Evolutionary conservation across 495 filamentous ascomycete genomes (phyloP).

Genomic region (Penicillium coprophilum): DNA sequence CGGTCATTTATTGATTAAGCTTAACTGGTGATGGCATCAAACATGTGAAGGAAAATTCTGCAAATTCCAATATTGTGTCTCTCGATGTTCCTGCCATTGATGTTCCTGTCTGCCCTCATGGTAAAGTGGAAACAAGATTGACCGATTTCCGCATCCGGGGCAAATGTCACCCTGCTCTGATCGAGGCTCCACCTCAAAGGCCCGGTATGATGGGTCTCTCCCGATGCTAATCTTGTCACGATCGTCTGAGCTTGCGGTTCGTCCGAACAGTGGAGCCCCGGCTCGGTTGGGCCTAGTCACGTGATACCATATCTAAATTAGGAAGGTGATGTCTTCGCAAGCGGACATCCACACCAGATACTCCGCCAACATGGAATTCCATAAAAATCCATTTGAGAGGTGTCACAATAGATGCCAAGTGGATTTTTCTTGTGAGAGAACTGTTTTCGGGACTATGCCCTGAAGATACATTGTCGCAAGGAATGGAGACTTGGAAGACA

Average conservation of each 20-base stretch:
- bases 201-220: not conserved
- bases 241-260: not conserved
- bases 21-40: constrained; percentile 23
- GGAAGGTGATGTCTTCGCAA: constrained; percentile 17
- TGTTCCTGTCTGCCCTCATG: constrained; percentile 19
- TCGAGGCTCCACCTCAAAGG: constrained; percentile 7
- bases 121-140: constrained; percentile 15
- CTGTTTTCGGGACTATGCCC: constrained; percentile 1
- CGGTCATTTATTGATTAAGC: constrained; percentile 17
- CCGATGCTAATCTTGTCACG: not conserved
- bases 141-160: constrained; percentile 29
- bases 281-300: constrained; percentile 11
- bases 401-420: not conserved
- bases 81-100: not conserved
- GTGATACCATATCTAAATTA: constrained; percentile 15
- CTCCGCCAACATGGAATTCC: constrained; percentile 15
- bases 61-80: constrained; percentile 1
- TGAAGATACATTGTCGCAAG: not conserved
- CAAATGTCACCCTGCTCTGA: constrained; percentile 24
- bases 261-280: not conserved
- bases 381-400: constrained; percentile 1
- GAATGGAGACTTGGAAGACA: not conserved
- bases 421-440: not conserved
- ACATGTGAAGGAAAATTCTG: constrained; percentile 11
- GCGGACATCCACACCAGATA: constrained; percentile 9